phyloP scores from a whole-genome alignment of 31 red algal species.

The Asparagopsis taxiformis region DNA sequence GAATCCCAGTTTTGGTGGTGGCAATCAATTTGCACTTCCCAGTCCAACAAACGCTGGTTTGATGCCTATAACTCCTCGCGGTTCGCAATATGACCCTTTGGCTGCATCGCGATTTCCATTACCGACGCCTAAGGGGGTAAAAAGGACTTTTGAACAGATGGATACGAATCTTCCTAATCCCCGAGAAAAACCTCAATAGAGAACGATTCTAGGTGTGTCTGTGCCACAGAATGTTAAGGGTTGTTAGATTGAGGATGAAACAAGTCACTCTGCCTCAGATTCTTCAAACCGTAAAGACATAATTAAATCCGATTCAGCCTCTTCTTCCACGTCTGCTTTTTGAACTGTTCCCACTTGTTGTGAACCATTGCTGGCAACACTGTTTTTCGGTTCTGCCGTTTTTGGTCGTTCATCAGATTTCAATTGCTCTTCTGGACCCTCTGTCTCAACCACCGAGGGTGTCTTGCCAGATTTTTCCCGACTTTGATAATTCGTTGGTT shows the following conservation, averaged over 20 bases:
- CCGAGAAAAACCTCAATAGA: not conserved
- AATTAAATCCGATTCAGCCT: constrained; percentile 3
- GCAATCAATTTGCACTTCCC: constrained; percentile 14
- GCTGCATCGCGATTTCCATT: not conserved
- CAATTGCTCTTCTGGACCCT: not conserved
- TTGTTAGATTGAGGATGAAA: not conserved
- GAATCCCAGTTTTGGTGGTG: not conserved
- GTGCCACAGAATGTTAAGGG: no score
- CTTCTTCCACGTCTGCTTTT: not conserved
- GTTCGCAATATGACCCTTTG: constrained; percentile 1
- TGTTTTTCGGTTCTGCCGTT: no score
- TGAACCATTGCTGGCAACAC: not conserved
- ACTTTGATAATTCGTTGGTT: not conserved
- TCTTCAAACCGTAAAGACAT: constrained; percentile 17
- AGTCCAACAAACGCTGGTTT: constrained; percentile 42
- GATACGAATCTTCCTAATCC: not conserved
- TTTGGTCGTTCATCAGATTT: not conserved
- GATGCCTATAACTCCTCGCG: constrained; percentile 13
- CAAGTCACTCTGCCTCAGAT: constrained; percentile 2
- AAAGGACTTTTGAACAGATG: not conserved
- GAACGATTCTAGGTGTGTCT: not conserved
- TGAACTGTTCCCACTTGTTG: not conserved
- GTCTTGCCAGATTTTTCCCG: not conserved
- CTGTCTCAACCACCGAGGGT: no score
- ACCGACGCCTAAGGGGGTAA: not conserved